Evolutionary conservation across 176 grass and related monocot species (phyloP).

Genomic region (Elymus sibiricus): DNA sequence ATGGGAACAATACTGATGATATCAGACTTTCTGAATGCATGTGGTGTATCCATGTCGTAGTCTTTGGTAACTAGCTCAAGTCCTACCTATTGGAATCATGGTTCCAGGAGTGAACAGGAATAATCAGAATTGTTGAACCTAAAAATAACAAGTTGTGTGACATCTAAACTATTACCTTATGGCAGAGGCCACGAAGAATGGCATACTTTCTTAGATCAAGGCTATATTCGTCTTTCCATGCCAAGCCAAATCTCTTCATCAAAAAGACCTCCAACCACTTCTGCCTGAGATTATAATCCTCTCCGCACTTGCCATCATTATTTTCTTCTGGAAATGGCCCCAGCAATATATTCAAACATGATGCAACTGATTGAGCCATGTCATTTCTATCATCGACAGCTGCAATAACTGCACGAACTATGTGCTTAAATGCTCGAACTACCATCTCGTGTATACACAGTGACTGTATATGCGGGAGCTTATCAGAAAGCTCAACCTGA

Average conservation of each 20-base stretch:
- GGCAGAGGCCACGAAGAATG: slow-evolving; percentile 93
- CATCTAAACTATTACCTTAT: slow-evolving; percentile 61
- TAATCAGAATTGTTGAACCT: slow-evolving; percentile 2
- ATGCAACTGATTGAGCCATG: slow-evolving; percentile 63
- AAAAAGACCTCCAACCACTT: slow-evolving; percentile 86
- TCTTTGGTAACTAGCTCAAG: slow-evolving; percentile 93
- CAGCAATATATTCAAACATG: slow-evolving; percentile 89
- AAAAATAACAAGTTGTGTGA: slow-evolving; percentile 17
- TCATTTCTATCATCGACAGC: slow-evolving; percentile 69
- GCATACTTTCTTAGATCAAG: slow-evolving; percentile 90
- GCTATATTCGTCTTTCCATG: slow-evolving; percentile 71
- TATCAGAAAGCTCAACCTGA: slow-evolving; percentile 92
- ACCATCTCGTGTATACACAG: slow-evolving; percentile 98
- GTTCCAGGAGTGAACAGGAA: slow-evolving; percentile 29
- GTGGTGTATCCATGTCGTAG: slow-evolving; percentile 74
- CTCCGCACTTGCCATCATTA: slow-evolving; percentile 8
- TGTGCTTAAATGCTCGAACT: slow-evolving; percentile 97
- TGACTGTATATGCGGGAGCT: slow-evolving; percentile 95
- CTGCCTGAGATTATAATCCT: slow-evolving; percentile 73
- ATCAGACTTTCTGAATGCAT: slow-evolving; percentile 80
- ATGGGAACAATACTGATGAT: slow-evolving; percentile 90
- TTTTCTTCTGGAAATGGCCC: slow-evolving; percentile 69
- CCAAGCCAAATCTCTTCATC: slow-evolving; percentile 78
- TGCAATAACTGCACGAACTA: slow-evolving; percentile 82
- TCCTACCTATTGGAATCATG: slow-evolving; percentile 66